A percentile compares a stretch with the other conserved stretches of the same genome.
Conservation (phyloP, 345 rosid species). For the Ceriops zippeliana region DNA sequence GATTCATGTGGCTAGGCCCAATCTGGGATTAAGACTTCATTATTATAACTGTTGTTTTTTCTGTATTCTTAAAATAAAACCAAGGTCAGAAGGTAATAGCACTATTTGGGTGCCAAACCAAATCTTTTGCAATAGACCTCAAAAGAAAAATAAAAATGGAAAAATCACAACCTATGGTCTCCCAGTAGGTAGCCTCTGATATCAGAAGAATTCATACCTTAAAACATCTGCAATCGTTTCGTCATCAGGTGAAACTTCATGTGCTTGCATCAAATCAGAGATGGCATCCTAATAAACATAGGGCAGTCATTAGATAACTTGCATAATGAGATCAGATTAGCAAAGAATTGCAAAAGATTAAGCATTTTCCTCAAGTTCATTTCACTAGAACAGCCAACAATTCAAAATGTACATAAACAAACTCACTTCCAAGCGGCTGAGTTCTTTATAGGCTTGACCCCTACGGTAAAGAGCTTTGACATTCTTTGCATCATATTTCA, state of each 20-base stretch:
- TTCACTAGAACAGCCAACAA: conserved; percentile 14
- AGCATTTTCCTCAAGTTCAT: not conserved
- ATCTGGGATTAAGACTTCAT: too few species aligned
- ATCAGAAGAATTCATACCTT: conserved; percentile 40
- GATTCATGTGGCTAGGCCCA: too few species aligned
- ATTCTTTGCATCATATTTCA: conserved; percentile 72
- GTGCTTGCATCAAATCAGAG: conserved; percentile 73
- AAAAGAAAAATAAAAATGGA: too few species aligned
- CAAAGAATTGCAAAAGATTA: not conserved
- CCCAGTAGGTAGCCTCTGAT: too few species aligned
- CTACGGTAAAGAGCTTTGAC: conserved; percentile 93
- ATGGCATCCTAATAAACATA: conserved; percentile 63
- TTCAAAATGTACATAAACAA: conserved; percentile 14
- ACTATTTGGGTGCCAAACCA: too few species aligned
- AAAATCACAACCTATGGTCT: too few species aligned
- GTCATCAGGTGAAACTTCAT: conserved; percentile 77
- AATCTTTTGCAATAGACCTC: too few species aligned
- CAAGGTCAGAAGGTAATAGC: too few species aligned
- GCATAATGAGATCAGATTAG: not conserved
- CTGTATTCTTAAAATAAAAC: too few species aligned
- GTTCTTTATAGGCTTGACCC: conserved; percentile 89
- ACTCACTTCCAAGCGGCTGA: conserved; percentile 75
- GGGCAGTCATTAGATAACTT: conserved; percentile 11
- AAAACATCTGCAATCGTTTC: conserved; percentile 75
- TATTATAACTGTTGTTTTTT: too few species aligned